These are phyloP conservation scores for Pichia insulana DNA, from an alignment of 805 yeast species.

Conservation along the genomic window DNA sequence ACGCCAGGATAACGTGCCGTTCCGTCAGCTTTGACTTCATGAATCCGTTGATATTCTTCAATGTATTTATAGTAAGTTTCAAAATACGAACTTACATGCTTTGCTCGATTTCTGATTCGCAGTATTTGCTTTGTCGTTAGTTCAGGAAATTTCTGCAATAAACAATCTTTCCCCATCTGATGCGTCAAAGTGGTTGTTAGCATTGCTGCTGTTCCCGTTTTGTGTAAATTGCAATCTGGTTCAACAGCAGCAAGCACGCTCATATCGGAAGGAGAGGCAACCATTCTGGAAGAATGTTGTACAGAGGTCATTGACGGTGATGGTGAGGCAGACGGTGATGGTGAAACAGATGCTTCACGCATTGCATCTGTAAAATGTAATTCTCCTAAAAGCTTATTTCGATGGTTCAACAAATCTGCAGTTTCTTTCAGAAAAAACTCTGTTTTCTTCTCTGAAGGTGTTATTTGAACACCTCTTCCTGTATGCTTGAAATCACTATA, in stretches of 20 bases:
- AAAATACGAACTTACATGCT: slow-evolving; percentile 22
- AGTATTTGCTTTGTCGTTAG: slow-evolving; percentile 20
- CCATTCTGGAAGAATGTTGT: background rate
- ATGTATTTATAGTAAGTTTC: slow-evolving; percentile 42
- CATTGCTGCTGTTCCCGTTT: no score
- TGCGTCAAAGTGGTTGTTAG: background rate
- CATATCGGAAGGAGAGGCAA: slow-evolving; percentile 1
- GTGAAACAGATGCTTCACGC: slow-evolving; percentile 5
- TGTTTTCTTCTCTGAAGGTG: background rate
- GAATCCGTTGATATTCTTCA: slow-evolving; percentile 32
- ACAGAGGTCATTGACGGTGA: background rate
- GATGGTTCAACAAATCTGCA: slow-evolving; percentile 35
- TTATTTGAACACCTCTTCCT: background rate
- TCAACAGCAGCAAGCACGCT: slow-evolving; percentile 1
- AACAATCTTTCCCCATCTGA: background rate
- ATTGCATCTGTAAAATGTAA: slow-evolving; percentile 28
- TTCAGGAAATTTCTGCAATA: slow-evolving; percentile 2
- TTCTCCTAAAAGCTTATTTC: slow-evolving; percentile 35
- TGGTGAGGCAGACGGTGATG: background rate
- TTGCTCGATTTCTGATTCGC: slow-evolving; percentile 6
- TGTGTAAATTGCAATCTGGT: no score
- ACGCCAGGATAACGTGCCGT: slow-evolving; percentile 35
- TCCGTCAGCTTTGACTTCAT: slow-evolving; percentile 17
- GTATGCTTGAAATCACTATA: no score
- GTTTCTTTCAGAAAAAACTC: slow-evolving; percentile 22